A percentile compares a stretch with the other conserved stretches of the same genome.
These are phyloP conservation scores for Immersiporthe knoxdaviesiana DNA, from an alignment of 2,329 filamentous ascomycete species.

Conservation along the genomic window DNA sequence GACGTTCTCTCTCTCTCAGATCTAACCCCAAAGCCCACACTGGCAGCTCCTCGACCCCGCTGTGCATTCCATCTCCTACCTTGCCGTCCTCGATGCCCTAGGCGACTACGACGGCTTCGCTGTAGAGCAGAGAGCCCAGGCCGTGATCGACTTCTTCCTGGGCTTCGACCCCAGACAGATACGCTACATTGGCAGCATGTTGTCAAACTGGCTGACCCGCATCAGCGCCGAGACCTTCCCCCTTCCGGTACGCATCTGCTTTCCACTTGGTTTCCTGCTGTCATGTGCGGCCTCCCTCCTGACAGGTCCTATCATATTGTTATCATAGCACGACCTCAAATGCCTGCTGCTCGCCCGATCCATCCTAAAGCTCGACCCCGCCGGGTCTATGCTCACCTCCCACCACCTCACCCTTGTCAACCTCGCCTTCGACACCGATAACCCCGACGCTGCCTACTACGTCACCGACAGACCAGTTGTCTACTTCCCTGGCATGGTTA, in stretches of 20 bases:
- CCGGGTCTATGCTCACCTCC: conserved; percentile 67
- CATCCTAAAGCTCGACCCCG: conserved; percentile 68
- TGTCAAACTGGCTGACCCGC: conserved; percentile 49
- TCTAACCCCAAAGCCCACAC: not conserved
- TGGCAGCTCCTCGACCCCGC: conserved; percentile 51
- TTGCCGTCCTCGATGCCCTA: conserved; percentile 50
- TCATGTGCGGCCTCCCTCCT: not conserved
- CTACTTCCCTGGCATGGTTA: conserved; percentile 60
- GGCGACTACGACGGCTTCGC: conserved; percentile 38
- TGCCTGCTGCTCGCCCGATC: conserved; percentile 53
- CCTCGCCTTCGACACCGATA: conserved; percentile 60
- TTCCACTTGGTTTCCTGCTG: not conserved
- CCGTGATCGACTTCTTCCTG: conserved; percentile 51
- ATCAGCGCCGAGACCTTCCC: conserved; percentile 43
- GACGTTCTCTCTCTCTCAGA: too few relatives aligned
- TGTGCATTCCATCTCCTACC: conserved; percentile 55
- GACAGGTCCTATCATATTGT: not conserved
- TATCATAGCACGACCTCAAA: conserved; percentile 48
- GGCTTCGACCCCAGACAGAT: conserved; percentile 56
- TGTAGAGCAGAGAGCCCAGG: conserved; percentile 16
- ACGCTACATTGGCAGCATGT: conserved; percentile 51
- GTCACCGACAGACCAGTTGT: conserved; percentile 69
- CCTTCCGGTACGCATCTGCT: conserved; percentile 43
- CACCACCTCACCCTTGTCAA: conserved; percentile 62
- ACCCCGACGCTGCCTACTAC: conserved; percentile 58